phyloP scores from a whole-genome alignment of 495 filamentous ascomycete genomes.

The Aspergillus incahuasiensis region DNA sequence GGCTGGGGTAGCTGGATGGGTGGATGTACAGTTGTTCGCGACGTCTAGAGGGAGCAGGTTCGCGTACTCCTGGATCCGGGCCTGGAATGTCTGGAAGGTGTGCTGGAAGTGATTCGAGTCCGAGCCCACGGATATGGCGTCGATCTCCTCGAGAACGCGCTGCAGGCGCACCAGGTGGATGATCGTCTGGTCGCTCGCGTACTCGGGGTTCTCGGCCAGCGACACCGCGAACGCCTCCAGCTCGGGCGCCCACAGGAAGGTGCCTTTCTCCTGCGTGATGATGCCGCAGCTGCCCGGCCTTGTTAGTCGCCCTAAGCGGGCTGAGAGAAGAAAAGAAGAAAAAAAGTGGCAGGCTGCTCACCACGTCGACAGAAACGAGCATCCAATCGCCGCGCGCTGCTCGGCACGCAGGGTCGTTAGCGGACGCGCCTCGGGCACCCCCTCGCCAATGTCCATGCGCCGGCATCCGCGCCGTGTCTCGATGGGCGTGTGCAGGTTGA shows the following conservation, averaged over 20 bases:
- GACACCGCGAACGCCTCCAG: slow-evolving; percentile 14
- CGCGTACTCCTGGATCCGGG: background rate
- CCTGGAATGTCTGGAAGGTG: background rate
- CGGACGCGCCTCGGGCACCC: background rate
- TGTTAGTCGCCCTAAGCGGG: background rate
- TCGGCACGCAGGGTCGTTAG: slow-evolving; percentile 10
- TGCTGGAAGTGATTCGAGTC: background rate
- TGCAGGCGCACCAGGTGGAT: slow-evolving; percentile 20
- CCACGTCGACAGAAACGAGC: slow-evolving; percentile 21
- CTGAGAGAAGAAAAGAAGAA: no score
- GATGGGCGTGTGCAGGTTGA: slow-evolving; percentile 33
- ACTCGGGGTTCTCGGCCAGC: slow-evolving; percentile 10
- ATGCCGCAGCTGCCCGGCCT: slow-evolving; percentile 4
- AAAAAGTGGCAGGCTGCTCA: slow-evolving; percentile 1
- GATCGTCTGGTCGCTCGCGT: slow-evolving; percentile 14
- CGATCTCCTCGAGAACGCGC: slow-evolving; percentile 16
- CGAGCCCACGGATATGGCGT: background rate
- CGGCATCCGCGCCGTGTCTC: slow-evolving; percentile 4
- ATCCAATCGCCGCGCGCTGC: slow-evolving; percentile 20
- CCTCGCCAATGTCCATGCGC: background rate
- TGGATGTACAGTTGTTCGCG: background rate
- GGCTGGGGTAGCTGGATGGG: no score
- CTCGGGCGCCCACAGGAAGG: slow-evolving; percentile 11
- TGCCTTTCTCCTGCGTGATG: slow-evolving; percentile 17
- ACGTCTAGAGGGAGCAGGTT: background rate